Evolutionary conservation across 768 basidiomycete genomes (phyloP), one percentile per base, ranked within the genome.

Genomic region (Guyanaporus albipodus): DNA sequence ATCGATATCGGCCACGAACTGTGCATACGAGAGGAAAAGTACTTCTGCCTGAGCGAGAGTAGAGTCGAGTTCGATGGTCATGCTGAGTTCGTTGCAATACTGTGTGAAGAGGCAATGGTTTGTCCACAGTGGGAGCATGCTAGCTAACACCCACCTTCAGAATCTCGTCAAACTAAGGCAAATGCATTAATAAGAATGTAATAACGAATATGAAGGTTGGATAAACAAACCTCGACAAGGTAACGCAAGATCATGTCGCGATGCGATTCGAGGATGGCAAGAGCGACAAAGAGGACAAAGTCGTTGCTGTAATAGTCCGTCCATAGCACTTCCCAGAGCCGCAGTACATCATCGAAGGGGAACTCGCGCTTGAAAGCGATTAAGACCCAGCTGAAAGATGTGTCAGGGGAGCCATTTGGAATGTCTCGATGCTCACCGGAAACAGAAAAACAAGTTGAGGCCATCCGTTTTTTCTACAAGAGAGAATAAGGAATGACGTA

Each of bases 351-450:
- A 26, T 89, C 80, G 67, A 98, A 97, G 4, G 85, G 72, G 65
- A 98, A 97, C 67, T 99, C 96, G 48, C 96, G 87, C 70, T 99
- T 97, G 77, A 96, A 97, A 1, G 86, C 73, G 53, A 97, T 96
- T 36, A 93, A 75, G 12, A 93, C 80, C 91, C 91, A 93, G 37
- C 90, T 91, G 50, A 28, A 17, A 44, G 32, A 36, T 21, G 29
- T 4, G 21, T 60, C 26, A 54, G 18, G 32, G 24, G 11, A 27
- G 38, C 14, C 33, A 21, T 4, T 11, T 5, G 22, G 9, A 26
- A 17, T 21, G 8, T 6, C 6, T 38, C 24, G n/a, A 38, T 17
- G 62, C 79, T 58, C 73, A 94, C 81, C 95, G 82, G 80, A 97
- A 99, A 67, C 93, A 97, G 74, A 97, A 97, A 75, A 98, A 98